Percentiles rank a stretch among this genome's conserved stretches.
These are phyloP conservation scores for Elaeagnus macrophylla DNA, from an alignment of 306 rosid species.

Conservation along the genomic window DNA sequence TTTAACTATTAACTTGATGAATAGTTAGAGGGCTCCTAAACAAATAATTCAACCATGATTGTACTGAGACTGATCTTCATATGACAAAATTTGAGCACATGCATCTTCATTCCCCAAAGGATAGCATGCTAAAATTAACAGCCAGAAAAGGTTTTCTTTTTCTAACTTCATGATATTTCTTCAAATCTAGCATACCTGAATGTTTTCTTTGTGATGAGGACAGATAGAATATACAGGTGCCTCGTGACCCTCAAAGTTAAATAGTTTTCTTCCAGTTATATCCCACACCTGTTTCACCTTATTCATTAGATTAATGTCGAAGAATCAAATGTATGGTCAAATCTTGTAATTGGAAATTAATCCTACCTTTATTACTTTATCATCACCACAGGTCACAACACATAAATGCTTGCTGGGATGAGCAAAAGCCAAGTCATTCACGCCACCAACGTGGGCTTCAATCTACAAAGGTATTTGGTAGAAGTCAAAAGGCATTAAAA, in stretches of 20 bases:
- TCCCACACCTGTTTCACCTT: constrained; percentile 73
- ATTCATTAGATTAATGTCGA: constrained; percentile 20
- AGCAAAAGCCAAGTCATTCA: constrained; percentile 91
- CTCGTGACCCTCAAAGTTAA: constrained; percentile 72
- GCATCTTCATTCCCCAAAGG: not conserved
- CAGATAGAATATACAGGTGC: constrained; percentile 83
- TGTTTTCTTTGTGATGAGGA: constrained; percentile 84
- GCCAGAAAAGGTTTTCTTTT: not conserved
- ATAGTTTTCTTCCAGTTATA: constrained; percentile 47
- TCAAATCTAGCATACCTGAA: constrained; percentile 44
- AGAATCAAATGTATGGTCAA: constrained; percentile 6
- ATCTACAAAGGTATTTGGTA: constrained; percentile 35
- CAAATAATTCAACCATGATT: too few species aligned
- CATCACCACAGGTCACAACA: constrained; percentile 85
- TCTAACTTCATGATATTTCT: not conserved
- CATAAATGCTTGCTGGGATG: constrained; percentile 70
- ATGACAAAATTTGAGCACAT: not conserved
- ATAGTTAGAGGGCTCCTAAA: too few species aligned
- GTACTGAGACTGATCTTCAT: too few species aligned
- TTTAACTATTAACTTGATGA: too few species aligned
- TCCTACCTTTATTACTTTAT: constrained; percentile 68
- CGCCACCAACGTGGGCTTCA: constrained; percentile 77
- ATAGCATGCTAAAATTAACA: not conserved
- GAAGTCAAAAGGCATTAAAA: constrained; percentile 19
- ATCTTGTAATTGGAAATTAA: constrained; percentile 15